phyloP scores from a whole-genome alignment of 352 stramenopile species.

The Phytophthora idaei region DNA sequence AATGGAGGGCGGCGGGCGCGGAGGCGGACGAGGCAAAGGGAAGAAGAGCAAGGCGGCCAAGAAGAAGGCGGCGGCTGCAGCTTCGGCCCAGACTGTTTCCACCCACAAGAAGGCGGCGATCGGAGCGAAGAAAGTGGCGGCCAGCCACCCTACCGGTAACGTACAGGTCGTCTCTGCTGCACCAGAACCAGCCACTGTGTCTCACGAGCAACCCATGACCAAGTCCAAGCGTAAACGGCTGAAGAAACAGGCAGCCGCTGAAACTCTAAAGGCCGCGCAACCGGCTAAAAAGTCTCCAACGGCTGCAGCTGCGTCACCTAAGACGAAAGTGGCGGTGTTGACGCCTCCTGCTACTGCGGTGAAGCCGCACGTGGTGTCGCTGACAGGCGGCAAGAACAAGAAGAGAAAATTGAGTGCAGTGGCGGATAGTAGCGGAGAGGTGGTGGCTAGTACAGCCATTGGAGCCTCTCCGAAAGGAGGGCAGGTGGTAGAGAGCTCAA shows the following conservation, averaged over 20 bases:
- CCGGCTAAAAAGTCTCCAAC: slow-evolving; percentile 9
- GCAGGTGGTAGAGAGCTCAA: not conserved
- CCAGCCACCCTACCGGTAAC: slow-evolving; percentile 4
- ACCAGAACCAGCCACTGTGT: not conserved
- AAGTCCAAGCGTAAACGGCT: slow-evolving; percentile 43
- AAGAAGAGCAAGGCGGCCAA: slow-evolving; percentile 37
- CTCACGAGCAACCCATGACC: slow-evolving; percentile 11
- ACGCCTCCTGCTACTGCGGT: slow-evolving; percentile 4
- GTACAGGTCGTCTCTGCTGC: slow-evolving; percentile 18
- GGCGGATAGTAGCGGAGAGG: not conserved
- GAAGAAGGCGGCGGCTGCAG: slow-evolving; percentile 22
- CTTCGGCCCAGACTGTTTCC: not conserved
- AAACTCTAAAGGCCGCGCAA: slow-evolving; percentile 5
- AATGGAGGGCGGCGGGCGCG: slow-evolving; percentile 32
- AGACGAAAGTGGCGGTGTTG: slow-evolving; percentile 17
- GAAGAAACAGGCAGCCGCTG: slow-evolving; percentile 22
- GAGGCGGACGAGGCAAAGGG: slow-evolving; percentile 33
- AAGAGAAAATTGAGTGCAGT: slow-evolving; percentile 22
- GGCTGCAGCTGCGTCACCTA: slow-evolving; percentile 1
- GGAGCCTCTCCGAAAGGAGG: slow-evolving; percentile 2
- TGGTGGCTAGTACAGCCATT: not conserved
- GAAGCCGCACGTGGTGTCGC: slow-evolving; percentile 29
- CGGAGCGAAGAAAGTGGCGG: slow-evolving; percentile 24
- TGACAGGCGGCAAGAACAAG: slow-evolving; percentile 31
- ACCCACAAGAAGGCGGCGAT: slow-evolving; percentile 15